phyloP scores from a whole-genome alignment of 2,329 filamentous ascomycete genomes.

The Colletotrichum sp. region DNA sequence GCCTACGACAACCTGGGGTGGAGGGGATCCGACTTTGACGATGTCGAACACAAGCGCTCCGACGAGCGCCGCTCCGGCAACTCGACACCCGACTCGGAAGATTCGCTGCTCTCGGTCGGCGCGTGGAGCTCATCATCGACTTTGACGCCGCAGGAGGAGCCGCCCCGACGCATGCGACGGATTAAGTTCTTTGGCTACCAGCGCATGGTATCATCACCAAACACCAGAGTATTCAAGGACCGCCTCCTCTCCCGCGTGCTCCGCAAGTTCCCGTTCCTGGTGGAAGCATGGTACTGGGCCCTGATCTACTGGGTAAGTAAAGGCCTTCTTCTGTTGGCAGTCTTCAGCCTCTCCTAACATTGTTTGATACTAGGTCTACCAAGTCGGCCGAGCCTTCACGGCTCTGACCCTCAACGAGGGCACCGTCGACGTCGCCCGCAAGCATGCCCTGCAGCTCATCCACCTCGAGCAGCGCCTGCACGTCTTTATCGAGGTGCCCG shows the following conservation, averaged over 20 bases:
- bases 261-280: slow-evolving; percentile 72
- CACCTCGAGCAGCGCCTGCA: slow-evolving; percentile 67
- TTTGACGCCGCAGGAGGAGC: slow-evolving; percentile 30
- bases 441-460: slow-evolving; percentile 72
- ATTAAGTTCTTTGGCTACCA: slow-evolving; percentile 29
- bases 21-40: background rate
- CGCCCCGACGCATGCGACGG: slow-evolving; percentile 35
- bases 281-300: slow-evolving; percentile 80
- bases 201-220: slow-evolving; percentile 60
- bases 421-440: slow-evolving; percentile 71
- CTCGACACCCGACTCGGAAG: slow-evolving; percentile 17
- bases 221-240: slow-evolving; percentile 64
- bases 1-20: slow-evolving; percentile 22
- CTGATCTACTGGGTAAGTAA: slow-evolving; percentile 76
- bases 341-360: background rate
- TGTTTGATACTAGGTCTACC: slow-evolving; percentile 64
- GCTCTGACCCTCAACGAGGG: slow-evolving; percentile 71
- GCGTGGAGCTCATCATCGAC: slow-evolving; percentile 28
- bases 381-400: slow-evolving; percentile 74
- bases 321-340: background rate
- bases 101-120: slow-evolving; percentile 12
- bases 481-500: slow-evolving; percentile 67
- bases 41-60: slow-evolving; percentile 20
- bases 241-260: slow-evolving; percentile 68
- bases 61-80: slow-evolving; percentile 40